A percentile compares a stretch with the other conserved stretches of the same genome.
Evolutionary conservation across 805 yeast genomes (phyloP).

Genomic region (Pichia manshurica): DNA sequence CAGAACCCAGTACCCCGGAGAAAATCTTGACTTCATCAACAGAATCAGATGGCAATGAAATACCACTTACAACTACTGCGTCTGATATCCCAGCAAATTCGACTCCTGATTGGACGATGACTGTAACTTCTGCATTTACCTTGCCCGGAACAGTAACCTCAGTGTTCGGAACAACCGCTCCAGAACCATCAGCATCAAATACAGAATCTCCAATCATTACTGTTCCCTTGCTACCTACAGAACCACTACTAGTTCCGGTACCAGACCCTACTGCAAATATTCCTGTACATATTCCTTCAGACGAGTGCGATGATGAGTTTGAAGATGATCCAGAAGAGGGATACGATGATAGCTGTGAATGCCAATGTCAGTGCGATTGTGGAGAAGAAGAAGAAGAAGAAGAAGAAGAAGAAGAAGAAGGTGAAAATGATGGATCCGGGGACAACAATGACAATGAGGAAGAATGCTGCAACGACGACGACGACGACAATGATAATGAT

Average conservation of each 20-base stretch:
- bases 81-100: too few species aligned
- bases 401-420: not conserved
- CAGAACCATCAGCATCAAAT: too few species aligned
- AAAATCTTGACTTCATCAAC: too few species aligned
- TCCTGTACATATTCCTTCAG: not conserved
- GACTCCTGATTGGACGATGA: too few species aligned
- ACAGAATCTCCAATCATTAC: too few species aligned
- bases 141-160: too few species aligned
- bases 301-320: not conserved
- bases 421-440: not conserved
- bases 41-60: too few species aligned
- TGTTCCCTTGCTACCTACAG: not conserved
- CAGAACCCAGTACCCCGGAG: too few species aligned
- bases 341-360: not conserved
- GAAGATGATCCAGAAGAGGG: not conserved
- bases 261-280: not conserved
- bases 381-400: not conserved
- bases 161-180: too few species aligned
- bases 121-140: too few species aligned
- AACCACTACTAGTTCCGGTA: not conserved
- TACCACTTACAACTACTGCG: not conserved
- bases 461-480: not conserved
- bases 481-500: not conserved
- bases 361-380: not conserved
- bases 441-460: not conserved